These are phyloP conservation scores for Ricinus communis DNA, from an alignment of 345 rosid genomes.

Conservation along the genomic window DNA sequence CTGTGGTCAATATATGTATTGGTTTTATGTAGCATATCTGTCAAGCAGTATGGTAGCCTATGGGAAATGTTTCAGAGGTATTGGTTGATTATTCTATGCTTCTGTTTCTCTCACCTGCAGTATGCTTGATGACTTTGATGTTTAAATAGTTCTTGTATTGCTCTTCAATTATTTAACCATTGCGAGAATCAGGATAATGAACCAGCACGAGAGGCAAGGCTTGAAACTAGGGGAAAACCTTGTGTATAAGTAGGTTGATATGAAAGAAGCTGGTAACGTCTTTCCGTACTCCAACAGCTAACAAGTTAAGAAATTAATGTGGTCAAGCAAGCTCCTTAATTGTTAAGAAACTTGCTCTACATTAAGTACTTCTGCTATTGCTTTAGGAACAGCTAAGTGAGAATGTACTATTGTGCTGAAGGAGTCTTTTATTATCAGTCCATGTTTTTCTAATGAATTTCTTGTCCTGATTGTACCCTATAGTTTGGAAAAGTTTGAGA, in stretches of 20 bases:
- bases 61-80: constrained; percentile 89
- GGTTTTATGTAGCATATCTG: constrained; percentile 59
- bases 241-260: neutral
- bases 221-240: neutral
- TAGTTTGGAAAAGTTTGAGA: neutral
- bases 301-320: no score
- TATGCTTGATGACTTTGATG: neutral
- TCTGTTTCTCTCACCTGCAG: constrained; percentile 1
- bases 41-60: constrained; percentile 66
- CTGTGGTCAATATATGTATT: constrained; percentile 70
- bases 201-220: neutral
- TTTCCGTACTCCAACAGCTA: neutral
- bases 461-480: neutral
- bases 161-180: neutral
- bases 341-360: neutral
- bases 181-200: neutral
- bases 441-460: neutral
- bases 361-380: neutral
- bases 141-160: no score
- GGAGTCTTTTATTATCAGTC: neutral
- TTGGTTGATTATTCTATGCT: constrained; percentile 13
- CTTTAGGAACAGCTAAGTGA: neutral
- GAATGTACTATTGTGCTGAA: neutral
- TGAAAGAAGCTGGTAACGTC: neutral
- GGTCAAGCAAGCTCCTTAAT: no score